A percentile compares a stretch with the other conserved stretches of the same genome.
phyloP scores from a whole-genome alignment of 1,139 yeast species.

The Trichomonascaceae sp. region DNA sequence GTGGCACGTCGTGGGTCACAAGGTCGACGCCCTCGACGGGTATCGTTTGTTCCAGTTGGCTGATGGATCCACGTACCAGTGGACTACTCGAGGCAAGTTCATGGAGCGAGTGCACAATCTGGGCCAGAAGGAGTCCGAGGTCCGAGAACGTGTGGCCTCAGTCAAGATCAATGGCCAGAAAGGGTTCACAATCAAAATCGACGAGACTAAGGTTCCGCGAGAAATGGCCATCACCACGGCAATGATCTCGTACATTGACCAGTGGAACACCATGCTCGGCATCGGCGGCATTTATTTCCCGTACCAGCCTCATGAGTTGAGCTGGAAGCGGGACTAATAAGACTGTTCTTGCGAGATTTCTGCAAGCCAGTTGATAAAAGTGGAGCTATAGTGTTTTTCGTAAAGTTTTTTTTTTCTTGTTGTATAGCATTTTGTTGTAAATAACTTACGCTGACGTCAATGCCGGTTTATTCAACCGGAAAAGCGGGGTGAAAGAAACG shows the following conservation, averaged over 20 bases:
- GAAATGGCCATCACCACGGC: conserved; percentile 50
- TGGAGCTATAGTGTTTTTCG: not conserved
- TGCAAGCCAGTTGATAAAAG: too few relatives aligned
- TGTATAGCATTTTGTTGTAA: too few relatives aligned
- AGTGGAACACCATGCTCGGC: conserved; percentile 49
- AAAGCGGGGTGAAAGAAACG: too few relatives aligned
- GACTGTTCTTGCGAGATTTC: too few relatives aligned
- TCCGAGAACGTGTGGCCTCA: conserved; percentile 43
- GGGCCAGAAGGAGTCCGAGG: conserved; percentile 51
- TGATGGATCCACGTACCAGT: conserved; percentile 48
- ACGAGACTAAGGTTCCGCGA: conserved; percentile 39
- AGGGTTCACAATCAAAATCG: conserved; percentile 42
- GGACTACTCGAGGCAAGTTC: conserved; percentile 48
- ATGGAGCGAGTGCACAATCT: conserved; percentile 42
- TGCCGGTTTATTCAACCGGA: too few relatives aligned
- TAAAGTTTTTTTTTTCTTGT: not conserved
- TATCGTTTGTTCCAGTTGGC: conserved; percentile 46
- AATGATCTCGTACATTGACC: conserved; percentile 46
- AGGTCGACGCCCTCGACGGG: conserved; percentile 48
- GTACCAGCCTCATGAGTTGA: conserved; percentile 36
- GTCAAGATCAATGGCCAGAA: conserved; percentile 35
- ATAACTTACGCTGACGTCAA: too few relatives aligned
- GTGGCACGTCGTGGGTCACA: conserved; percentile 48
- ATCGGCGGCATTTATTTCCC: conserved; percentile 52
- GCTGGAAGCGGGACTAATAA: conserved; percentile 51